These are phyloP conservation scores for Talaromyces sp. DNA, from an alignment of 2,329 filamentous ascomycete genomes.

Conservation along the genomic window DNA sequence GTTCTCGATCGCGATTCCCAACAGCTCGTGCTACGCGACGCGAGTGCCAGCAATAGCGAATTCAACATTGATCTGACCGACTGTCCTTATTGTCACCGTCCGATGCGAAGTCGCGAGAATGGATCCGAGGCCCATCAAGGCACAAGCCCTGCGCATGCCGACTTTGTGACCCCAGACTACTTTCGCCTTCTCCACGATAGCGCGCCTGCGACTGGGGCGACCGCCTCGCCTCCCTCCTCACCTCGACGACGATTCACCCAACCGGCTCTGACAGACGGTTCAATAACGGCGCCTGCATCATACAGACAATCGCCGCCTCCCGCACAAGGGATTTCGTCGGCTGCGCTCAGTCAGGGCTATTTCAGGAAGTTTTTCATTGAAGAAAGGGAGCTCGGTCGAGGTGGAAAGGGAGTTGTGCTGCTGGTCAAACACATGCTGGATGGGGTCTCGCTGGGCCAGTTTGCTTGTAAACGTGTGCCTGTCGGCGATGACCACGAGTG, in stretches of 20 bases:
- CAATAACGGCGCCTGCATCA: not conserved
- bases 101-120: slow-evolving; percentile 52
- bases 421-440: slow-evolving; percentile 92
- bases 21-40: slow-evolving; percentile 74
- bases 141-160: slow-evolving; percentile 40
- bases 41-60: slow-evolving; percentile 34
- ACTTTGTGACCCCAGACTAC: slow-evolving; percentile 86
- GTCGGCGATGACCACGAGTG: slow-evolving; percentile 92
- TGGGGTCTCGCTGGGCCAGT: slow-evolving; percentile 79
- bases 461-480: slow-evolving; percentile 94
- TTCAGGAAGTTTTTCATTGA: slow-evolving; percentile 92
- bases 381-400: slow-evolving; percentile 77
- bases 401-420: slow-evolving; percentile 90
- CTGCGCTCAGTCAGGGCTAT: slow-evolving; percentile 88
- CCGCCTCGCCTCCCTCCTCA: slow-evolving; percentile 45
- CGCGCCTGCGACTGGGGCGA: slow-evolving; percentile 45
- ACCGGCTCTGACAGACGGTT: slow-evolving; percentile 40
- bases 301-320: slow-evolving; percentile 38
- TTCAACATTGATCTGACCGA: slow-evolving; percentile 52
- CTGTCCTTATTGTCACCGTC: slow-evolving; percentile 88
- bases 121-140: slow-evolving; percentile 29
- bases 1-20: slow-evolving; percentile 82
- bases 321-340: slow-evolving; percentile 69
- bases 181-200: slow-evolving; percentile 82
- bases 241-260: slow-evolving; percentile 42